Base-by-base conservation (phyloP, 2,329 filamentous ascomycete species). In the Xenosphaeropsis pyriputrescens region DNA sequence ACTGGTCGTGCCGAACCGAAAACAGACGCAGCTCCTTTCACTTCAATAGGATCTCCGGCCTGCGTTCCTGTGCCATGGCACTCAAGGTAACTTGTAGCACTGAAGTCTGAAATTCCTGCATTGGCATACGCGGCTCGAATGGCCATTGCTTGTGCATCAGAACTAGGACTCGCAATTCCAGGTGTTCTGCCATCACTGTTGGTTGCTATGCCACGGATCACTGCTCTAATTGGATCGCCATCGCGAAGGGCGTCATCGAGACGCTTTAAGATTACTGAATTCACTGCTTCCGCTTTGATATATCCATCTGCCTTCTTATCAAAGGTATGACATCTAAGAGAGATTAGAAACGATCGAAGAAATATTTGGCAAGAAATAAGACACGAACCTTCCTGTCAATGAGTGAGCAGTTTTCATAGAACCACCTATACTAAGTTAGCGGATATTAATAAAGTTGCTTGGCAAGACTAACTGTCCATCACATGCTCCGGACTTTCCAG, bases 281-380 rank as follows among this genome's bases (percentile, higher is more conserved):
- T 70, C 15, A 70, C 60, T 1, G 74, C 76, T 47, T 82, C 76
- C 1, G 73, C 75, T 22, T 74, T 62, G 0, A 66, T 72, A 47
- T 80, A 81, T 1, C 77, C 77, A 40, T 74, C 67, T 15, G 72
- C 76, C 2, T 63, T 58, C 13, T 60, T 49, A 42, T 79, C 75
- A 43, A 39, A 39, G 11, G 31, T 34, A 5, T 39, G 17, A n/a
- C 32, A 63, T 41, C 2, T 55, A 57, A 0, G 59, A 56, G n/a
- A n/a, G n/a, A n/a, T n/a, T n/a, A n/a, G n/a, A n/a, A n/a, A n/a
- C n/a, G n/a, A n/a, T n/a, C n/a, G n/a, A n/a, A n/a, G n/a, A n/a
- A n/a, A n/a, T n/a, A n/a, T n/a, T n/a, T n/a, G n/a, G n/a, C n/a
- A n/a, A 35, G 69, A 63, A 2, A 60, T 58, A 13, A 46, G 55